Evolutionary conservation across 31 red algal genomes (phyloP), one percentile per base, ranked within the genome.

Genomic region (Odonthalia washingtoniensis): DNA sequence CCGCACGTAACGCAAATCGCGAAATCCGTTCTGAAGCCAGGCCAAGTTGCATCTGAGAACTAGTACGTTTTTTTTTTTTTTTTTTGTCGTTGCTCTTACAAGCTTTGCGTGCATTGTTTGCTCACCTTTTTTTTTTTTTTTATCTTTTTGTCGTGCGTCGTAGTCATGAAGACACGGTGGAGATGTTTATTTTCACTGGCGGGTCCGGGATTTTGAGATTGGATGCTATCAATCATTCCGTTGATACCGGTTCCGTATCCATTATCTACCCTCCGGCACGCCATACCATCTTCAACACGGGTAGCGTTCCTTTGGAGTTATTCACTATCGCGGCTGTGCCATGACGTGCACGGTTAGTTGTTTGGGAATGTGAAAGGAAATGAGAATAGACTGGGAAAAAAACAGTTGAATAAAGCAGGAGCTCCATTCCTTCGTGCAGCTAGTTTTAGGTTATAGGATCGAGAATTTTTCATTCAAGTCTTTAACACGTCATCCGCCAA

Each of bases 251-350:
- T 0, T 64, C 49, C 14, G 73, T 78, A 21, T 49, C 84, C 5
- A 21, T 87, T 18, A 42, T 87, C 5, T 78, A 78, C 18, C 84
- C 84, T 9, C 84, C 84, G 5, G 66, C 74, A 5, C 77, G 72
- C 37, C 84, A 87, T 63, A 87, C 84, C n/a, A 87, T 87, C 18
- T 87, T 78, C 72, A 87, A 87, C 72, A 87, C 84, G 4, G 72
- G 34, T 39, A 21, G 32, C 24, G 57, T 69, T 1, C 72, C 61
- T 12, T 37, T 87, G 34, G 73, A 87, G 74, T 60, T 87, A 2
- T 79, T 78, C 40, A 78, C 72, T 2, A 75, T 87, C 35, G 84
- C 73, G n/a, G 65, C 84, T 18, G 70, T 87, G 31, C 74, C 84
- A 63, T 87, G 80, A 83, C 67, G n/a, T n/a, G n/a, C n/a, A n/a